Evolutionary conservation across 805 yeast species (phyloP), one percentile per base, ranked within the genome.

Genomic region (Candida pseudoglaebosa): DNA sequence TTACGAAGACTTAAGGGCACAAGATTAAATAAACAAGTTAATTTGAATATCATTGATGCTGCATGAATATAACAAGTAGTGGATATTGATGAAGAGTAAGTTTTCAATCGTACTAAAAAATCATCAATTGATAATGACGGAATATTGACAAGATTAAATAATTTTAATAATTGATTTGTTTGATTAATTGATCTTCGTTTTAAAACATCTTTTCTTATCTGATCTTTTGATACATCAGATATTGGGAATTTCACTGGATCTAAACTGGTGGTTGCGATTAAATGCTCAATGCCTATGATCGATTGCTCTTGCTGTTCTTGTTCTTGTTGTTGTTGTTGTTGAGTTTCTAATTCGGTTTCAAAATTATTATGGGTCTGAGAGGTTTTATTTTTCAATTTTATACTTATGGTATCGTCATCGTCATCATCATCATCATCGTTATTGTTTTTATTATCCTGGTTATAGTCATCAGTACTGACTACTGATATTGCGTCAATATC

Each of bases 61-160:
- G 69, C 53, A 46, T 68, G 73, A 18, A 67, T 55, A 43, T 65
- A 68, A 15, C 64, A 62, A 24, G 59, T 50, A 2, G 64, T 65
- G 4, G 72, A 65, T 8, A 62, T 59, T 14, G 70, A 56, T 2
- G 71, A 53, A 32, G 69, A 62, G 46, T 67, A 68, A 3, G 67
- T 65, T 38, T 59, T 57, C 30, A 68, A 63, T 22, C 73, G 49
- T 17, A 53, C 40, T 24, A 68, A 49, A 45, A 63, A 68, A 32
- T 65, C 57, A 29, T 54, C 62, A 12, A 66, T 48, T n/a, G 62
- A 39, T 20, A 67, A 39, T 7, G 61, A 50, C 2, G 73, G 73
- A 5, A 58, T 48, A 34, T 60, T 56, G 14, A 62, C 52, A 24
- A 68, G 51, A 35, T 61, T 58, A 40, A 68, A 68, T 2, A 50